These are phyloP conservation scores for Angophora floribunda DNA, from an alignment of 345 rosid genomes.

Conservation along the genomic window DNA sequence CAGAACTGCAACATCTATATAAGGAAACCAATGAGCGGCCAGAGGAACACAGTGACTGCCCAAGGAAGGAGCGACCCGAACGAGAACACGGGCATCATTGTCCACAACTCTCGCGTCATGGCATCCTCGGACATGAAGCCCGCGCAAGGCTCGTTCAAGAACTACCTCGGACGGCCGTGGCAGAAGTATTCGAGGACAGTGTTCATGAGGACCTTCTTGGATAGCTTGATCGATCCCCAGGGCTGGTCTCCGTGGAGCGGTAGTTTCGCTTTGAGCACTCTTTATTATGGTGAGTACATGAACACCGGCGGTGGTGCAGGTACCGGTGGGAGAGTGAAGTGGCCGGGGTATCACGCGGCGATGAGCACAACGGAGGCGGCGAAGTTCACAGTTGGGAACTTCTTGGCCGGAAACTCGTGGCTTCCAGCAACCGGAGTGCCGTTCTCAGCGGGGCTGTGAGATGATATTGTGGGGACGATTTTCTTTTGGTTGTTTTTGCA, in stretches of 20 bases:
- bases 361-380: constrained; percentile 35
- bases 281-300: constrained; percentile 77
- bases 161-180: constrained; percentile 90
- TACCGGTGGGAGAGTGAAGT: constrained; percentile 53
- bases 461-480: background rate
- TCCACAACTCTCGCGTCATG: constrained; percentile 52
- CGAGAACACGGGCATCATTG: constrained; percentile 71
- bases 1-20: constrained; percentile 65
- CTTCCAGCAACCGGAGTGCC: constrained; percentile 73
- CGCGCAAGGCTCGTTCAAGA: constrained; percentile 22
- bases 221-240: constrained; percentile 29
- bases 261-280: constrained; percentile 54
- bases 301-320: constrained; percentile 58
- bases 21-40: constrained; percentile 36
- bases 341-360: constrained; percentile 55
- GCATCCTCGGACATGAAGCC: constrained; percentile 31
- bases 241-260: constrained; percentile 91
- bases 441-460: constrained; percentile 40
- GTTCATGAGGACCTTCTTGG: constrained; percentile 43
- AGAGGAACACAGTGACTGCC: constrained; percentile 62
- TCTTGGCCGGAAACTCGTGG: constrained; percentile 64
- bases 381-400: constrained; percentile 60
- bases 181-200: constrained; percentile 67
- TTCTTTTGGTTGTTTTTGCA: background rate
- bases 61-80: constrained; percentile 58